A percentile compares a stretch with the other conserved stretches of the same genome.
Conservation (phyloP, 2,329 filamentous ascomycete genomes). For the Truncatella angustata region DNA sequence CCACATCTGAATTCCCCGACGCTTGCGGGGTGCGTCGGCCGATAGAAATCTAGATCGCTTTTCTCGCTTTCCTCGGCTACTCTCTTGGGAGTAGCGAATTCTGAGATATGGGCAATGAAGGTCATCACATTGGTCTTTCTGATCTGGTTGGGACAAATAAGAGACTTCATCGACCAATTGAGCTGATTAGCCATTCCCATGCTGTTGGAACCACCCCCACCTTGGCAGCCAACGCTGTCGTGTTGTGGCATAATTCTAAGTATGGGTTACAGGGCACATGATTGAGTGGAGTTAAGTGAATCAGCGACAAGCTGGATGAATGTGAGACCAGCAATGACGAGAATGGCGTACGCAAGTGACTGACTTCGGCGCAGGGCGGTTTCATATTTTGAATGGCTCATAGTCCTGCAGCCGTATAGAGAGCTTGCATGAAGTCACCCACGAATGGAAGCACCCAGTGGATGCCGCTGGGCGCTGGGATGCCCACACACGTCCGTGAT, state of each 20-base stretch:
- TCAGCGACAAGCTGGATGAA: neutral
- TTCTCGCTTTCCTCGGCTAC: neutral
- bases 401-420: neutral
- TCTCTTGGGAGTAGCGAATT: neutral
- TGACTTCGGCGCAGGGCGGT: conserved; percentile 5
- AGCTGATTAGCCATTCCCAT: neutral
- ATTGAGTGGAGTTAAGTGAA: neutral
- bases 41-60: neutral
- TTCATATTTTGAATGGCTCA: conserved; percentile 5
- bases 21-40: neutral
- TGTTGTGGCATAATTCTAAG: no score
- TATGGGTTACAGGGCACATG: no score
- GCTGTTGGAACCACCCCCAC: neutral
- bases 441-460: neutral
- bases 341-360: conserved; percentile 8
- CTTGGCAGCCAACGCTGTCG: no score
- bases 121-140: neutral
- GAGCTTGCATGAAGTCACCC: neutral
- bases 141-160: neutral
- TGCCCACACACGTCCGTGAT: neutral
- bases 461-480: neutral
- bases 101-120: neutral
- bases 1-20: neutral
- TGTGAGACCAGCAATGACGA: conserved; percentile 4
- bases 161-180: neutral